Evolutionary conservation across 306 rosid genomes (phyloP).

Genomic region (Vigna unguiculata): DNA sequence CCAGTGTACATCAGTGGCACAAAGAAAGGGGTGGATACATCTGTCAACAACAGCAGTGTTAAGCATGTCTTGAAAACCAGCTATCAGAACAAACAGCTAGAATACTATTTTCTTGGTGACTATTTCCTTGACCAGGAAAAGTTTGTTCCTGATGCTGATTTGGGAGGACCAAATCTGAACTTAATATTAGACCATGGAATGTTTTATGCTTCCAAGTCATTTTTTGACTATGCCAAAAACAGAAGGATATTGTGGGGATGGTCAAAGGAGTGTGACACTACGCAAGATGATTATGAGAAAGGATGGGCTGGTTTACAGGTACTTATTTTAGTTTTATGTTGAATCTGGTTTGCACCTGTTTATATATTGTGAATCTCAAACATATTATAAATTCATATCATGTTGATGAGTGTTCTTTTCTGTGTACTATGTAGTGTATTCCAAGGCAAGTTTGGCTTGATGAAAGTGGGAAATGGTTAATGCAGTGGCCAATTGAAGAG

Average conservation of each 20-base stretch:
- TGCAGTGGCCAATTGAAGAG: constrained; percentile 75
- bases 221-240: constrained; percentile 57
- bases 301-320: constrained; percentile 91
- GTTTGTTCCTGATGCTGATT: constrained; percentile 48
- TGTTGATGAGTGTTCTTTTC: no score
- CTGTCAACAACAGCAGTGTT: constrained; percentile 23
- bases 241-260: constrained; percentile 64
- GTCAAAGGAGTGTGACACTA: constrained; percentile 54
- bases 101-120: constrained; percentile 60
- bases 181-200: constrained; percentile 62
- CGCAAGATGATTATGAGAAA: constrained; percentile 55
- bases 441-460: constrained; percentile 72
- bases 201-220: constrained; percentile 67
- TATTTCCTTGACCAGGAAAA: constrained; percentile 47
- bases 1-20: constrained; percentile 17
- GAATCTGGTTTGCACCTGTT: no score
- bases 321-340: not conserved
- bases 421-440: no score
- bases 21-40: constrained; percentile 58
- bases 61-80: constrained; percentile 66
- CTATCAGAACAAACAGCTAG: constrained; percentile 25
- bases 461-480: constrained; percentile 54
- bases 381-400: no score
- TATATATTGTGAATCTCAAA: no score
- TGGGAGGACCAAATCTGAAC: constrained; percentile 47